Evolutionary conservation across 2,329 filamentous ascomycete genomes (phyloP).

Genomic region (Penicillium verrucosum): DNA sequence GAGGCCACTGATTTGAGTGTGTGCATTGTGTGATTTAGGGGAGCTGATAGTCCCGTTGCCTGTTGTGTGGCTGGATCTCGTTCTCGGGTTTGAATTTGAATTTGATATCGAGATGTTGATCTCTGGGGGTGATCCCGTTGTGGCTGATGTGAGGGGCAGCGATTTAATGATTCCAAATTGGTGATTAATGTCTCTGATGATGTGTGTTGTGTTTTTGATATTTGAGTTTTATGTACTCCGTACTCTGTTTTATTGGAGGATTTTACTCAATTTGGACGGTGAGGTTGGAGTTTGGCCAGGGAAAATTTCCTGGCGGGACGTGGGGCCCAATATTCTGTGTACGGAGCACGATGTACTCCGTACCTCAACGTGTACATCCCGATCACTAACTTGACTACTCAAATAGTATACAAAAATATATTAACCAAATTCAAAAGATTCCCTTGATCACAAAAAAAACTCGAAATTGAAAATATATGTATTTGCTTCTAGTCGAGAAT

Average conservation of each 20-base stretch:
- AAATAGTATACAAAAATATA: neutral
- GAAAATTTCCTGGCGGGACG: neutral
- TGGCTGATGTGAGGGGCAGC: conserved; percentile 6
- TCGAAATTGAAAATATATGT: neutral
- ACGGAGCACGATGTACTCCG: neutral
- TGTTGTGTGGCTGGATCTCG: neutral
- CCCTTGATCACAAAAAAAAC: too few relatives aligned
- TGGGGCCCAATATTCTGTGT: neutral
- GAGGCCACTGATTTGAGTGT: conserved; percentile 32
- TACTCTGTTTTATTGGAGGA: neutral
- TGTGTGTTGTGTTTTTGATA: too few relatives aligned
- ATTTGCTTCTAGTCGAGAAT: neutral
- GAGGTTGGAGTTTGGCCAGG: neutral
- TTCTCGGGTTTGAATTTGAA: neutral
- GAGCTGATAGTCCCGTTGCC: neutral
- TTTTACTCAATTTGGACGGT: neutral
- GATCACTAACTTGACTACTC: too few relatives aligned
- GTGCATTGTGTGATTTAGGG: conserved; percentile 27
- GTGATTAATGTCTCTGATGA: neutral
- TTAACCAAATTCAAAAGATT: neutral
- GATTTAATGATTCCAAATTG: neutral
- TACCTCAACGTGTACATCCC: neutral
- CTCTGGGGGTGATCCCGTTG: neutral
- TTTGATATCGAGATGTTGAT: conserved; percentile 1
- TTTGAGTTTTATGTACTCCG: neutral